Evolutionary conservation across 768 basidiomycete species (phyloP).

Genomic region (Collybiopsis confluens): DNA sequence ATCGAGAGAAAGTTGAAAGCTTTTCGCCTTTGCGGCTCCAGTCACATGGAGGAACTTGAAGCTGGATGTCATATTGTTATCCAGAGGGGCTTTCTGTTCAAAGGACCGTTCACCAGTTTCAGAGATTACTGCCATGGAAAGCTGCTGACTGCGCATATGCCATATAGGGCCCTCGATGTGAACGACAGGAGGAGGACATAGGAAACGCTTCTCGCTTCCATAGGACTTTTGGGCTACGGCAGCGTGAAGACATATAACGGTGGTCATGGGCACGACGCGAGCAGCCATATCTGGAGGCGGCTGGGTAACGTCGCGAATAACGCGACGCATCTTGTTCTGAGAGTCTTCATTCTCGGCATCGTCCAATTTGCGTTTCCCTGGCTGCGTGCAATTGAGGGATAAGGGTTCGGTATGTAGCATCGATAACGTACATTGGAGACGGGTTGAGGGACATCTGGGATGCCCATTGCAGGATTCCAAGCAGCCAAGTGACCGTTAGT

Average conservation of each 20-base stretch:
- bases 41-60: conserved; percentile 92
- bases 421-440: conserved; percentile 27
- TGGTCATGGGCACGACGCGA: conserved; percentile 84
- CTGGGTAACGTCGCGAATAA: conserved; percentile 72
- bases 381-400: conserved; percentile 6
- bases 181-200: conserved; percentile 91
- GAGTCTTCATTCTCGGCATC: conserved; percentile 58
- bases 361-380: conserved; percentile 75
- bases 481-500: conserved; percentile 27
- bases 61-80: conserved; percentile 80
- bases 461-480: conserved; percentile 29
- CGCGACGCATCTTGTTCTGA: conserved; percentile 78
- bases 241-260: conserved; percentile 85
- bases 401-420: conserved; percentile 23
- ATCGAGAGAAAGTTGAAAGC: conserved; percentile 81
- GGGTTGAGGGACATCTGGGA: conserved; percentile 20
- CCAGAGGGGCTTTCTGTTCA: conserved; percentile 80
- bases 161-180: conserved; percentile 87
- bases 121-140: conserved; percentile 83
- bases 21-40: conserved; percentile 85
- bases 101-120: conserved; percentile 80
- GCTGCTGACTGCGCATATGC: conserved; percentile 76
- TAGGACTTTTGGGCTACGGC: conserved; percentile 96
- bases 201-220: conserved; percentile 90
- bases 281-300: conserved; percentile 56